A percentile compares a stretch with the other conserved stretches of the same genome.
These are phyloP conservation scores for Chenopodium album DNA, from an alignment of 148 eudicot genomes.

Conservation along the genomic window DNA sequence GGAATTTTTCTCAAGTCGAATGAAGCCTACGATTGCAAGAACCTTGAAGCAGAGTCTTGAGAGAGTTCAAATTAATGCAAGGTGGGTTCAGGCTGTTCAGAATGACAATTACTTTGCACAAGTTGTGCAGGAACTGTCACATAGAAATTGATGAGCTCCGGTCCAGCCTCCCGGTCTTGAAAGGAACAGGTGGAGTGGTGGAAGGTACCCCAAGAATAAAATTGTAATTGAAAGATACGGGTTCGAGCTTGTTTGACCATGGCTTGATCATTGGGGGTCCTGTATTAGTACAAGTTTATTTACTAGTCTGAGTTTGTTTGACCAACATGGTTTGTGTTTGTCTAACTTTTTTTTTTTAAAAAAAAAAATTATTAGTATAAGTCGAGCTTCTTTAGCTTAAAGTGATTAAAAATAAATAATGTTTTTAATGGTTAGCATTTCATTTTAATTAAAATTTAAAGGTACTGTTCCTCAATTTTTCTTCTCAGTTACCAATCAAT, in stretches of 20 bases:
- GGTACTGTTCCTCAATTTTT: too few relatives aligned
- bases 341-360: too few relatives aligned
- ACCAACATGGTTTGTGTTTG: neutral
- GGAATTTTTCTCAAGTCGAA: constrained; percentile 63
- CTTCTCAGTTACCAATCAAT: too few relatives aligned
- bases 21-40: constrained; percentile 64
- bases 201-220: neutral
- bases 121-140: constrained; percentile 61
- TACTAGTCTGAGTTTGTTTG: neutral
- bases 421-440: too few relatives aligned
- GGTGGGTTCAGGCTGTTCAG: constrained; percentile 74
- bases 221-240: neutral
- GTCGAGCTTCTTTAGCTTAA: neutral
- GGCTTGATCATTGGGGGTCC: neutral
- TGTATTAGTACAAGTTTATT: too few relatives aligned
- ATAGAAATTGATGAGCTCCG: constrained; percentile 36
- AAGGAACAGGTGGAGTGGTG: neutral
- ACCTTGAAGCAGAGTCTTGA: constrained; percentile 93
- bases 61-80: constrained; percentile 71
- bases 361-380: too few relatives aligned
- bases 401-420: too few relatives aligned
- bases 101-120: constrained; percentile 59
- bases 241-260: constrained; percentile 6
- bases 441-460: too few relatives aligned
- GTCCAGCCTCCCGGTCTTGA: neutral